A percentile compares a stretch with the other conserved stretches of the same genome.
Evolutionary conservation across 2,329 filamentous ascomycete species (phyloP).

Genomic region (Scytalidium lignicola): DNA sequence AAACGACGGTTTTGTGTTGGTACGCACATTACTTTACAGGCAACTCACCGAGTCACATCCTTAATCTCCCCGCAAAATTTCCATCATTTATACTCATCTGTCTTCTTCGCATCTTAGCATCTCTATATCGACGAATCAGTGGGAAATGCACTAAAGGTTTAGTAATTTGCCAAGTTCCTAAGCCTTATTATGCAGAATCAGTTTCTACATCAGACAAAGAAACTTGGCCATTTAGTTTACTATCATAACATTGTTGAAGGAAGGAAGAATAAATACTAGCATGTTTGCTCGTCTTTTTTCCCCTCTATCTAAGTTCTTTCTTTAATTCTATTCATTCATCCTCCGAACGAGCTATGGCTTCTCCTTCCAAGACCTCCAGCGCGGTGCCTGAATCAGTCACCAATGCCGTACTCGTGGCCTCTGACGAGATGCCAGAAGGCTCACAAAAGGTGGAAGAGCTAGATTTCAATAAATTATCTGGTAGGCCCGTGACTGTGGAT

Average conservation of each 20-base stretch:
- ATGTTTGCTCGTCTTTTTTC: background rate
- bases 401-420: constrained; percentile 79
- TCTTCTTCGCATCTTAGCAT: background rate
- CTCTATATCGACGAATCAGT: background rate
- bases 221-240: too few species aligned
- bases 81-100: background rate
- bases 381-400: constrained; percentile 58
- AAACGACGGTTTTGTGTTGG: too few species aligned
- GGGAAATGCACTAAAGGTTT: background rate
- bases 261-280: background rate
- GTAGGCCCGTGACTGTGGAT: constrained; percentile 73
- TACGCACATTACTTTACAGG: too few species aligned
- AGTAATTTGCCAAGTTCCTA: background rate
- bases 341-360: background rate
- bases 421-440: constrained; percentile 72
- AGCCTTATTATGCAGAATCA: background rate
- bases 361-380: constrained; percentile 27
- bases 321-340: background rate
- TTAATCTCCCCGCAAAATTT: too few species aligned
- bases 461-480: constrained; percentile 80
- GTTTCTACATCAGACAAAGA: too few species aligned
- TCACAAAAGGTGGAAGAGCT: constrained; percentile 83
- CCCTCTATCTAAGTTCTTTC: background rate
- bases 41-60: too few species aligned
- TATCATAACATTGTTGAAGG: too few species aligned